Conservation (phyloP, 106 monocot genomes). For the Alisma plantagoaquatica region DNA sequence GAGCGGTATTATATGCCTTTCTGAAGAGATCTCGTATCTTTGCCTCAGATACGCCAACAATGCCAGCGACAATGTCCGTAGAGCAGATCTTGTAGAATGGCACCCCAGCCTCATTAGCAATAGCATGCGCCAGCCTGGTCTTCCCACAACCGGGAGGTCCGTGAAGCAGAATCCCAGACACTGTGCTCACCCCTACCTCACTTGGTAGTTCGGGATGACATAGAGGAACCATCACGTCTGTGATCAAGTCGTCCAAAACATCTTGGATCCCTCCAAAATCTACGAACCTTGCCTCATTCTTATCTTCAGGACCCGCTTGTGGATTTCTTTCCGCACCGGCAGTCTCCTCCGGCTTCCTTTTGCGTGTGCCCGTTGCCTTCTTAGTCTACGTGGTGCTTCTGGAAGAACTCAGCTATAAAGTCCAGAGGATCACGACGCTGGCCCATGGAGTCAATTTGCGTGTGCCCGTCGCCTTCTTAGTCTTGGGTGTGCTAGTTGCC, state of each 20-base stretch:
- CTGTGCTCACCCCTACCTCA: slow-evolving; percentile 55
- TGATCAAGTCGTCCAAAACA: slow-evolving; percentile 66
- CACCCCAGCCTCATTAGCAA: slow-evolving; percentile 88
- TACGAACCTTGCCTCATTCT: slow-evolving; percentile 42
- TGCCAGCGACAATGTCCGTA: slow-evolving; percentile 69
- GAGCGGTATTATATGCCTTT: slow-evolving; percentile 78
- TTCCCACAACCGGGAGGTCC: slow-evolving; percentile 97
- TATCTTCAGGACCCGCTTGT: slow-evolving; percentile 4
- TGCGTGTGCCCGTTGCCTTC: background rate
- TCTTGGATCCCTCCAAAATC: slow-evolving; percentile 77
- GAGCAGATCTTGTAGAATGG: slow-evolving; percentile 86
- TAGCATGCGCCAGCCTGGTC: slow-evolving; percentile 85
- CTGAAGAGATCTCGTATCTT: slow-evolving; percentile 79
- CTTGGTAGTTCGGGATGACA: slow-evolving; percentile 58
- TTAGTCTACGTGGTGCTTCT: no score
- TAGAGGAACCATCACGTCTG: slow-evolving; percentile 80
- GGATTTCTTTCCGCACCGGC: background rate
- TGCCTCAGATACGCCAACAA: slow-evolving; percentile 89
- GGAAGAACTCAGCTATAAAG: slow-evolving; percentile 10
- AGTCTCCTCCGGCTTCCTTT: background rate
- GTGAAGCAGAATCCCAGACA: slow-evolving; percentile 66
- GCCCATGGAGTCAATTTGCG: slow-evolving; percentile 20
- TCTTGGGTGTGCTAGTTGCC: slow-evolving; percentile 19
- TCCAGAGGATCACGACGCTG: slow-evolving; percentile 5
- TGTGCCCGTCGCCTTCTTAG: slow-evolving; percentile 11